phyloP scores from a whole-genome alignment of 2,329 filamentous ascomycete species.

The Dothistroma septosporum region DNA sequence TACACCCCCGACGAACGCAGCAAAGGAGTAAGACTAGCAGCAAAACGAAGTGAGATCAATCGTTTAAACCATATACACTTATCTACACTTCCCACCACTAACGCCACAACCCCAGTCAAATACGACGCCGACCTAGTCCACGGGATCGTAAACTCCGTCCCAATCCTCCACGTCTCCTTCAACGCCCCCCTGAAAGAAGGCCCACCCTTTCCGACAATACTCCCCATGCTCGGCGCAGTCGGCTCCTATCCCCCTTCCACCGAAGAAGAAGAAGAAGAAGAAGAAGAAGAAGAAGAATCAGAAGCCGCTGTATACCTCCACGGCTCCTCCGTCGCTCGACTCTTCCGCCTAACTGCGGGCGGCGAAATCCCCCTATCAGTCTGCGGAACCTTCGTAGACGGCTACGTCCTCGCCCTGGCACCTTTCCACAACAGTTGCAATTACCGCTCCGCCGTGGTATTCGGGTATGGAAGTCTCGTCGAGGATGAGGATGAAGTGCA shows the following conservation, averaged over 20 bases:
- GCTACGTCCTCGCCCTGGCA: constrained; percentile 72
- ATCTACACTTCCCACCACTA: not conserved
- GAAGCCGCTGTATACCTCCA: constrained; percentile 72
- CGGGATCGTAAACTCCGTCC: constrained; percentile 67
- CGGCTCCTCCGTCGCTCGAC: constrained; percentile 73
- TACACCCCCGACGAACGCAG: constrained; percentile 30
- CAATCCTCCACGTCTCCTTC: constrained; percentile 78
- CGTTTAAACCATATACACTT: not conserved
- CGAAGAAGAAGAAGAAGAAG: constrained; percentile 43
- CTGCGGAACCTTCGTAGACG: constrained; percentile 71
- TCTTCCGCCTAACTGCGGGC: constrained; percentile 61
- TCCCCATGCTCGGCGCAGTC: constrained; percentile 85
- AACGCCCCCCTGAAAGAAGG: constrained; percentile 48
- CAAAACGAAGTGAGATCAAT: constrained; percentile 24
- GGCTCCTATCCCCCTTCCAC: constrained; percentile 63
- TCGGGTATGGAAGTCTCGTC: constrained; percentile 68
- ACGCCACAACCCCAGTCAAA: constrained; percentile 46
- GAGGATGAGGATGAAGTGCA: constrained; percentile 70
- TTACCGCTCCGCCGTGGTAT: constrained; percentile 75
- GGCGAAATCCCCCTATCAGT: constrained; percentile 62
- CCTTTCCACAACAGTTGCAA: constrained; percentile 77
- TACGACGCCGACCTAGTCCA: constrained; percentile 74
- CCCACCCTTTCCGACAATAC: constrained; percentile 66
- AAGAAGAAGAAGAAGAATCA: constrained; percentile 37
- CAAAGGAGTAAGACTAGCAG: constrained; percentile 27